Conservation (phyloP, 805 yeast species). For the Maudiozyma saulgeensis region DNA sequence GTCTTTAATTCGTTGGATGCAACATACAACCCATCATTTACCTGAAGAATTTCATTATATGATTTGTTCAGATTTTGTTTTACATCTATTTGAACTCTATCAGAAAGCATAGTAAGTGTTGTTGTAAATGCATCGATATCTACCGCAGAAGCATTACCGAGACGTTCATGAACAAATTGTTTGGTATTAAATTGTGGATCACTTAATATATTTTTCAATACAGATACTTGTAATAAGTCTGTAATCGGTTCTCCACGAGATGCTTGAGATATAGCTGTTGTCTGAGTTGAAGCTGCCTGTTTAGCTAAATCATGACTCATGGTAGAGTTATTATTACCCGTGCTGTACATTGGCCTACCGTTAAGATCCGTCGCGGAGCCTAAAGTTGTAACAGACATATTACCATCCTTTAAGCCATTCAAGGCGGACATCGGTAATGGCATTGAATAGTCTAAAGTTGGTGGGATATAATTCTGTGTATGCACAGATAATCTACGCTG, state of each 20-base stretch:
- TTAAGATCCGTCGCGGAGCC: neutral
- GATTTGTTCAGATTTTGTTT: conserved; percentile 52
- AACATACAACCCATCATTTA: conserved; percentile 49
- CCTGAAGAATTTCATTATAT: conserved; percentile 48
- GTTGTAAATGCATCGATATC: conserved; percentile 64
- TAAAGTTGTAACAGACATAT: neutral
- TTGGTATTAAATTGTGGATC: conserved; percentile 40
- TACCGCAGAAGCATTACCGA: conserved; percentile 58
- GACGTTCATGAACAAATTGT: conserved; percentile 37
- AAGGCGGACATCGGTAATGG: conserved; percentile 16
- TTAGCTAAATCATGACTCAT: neutral
- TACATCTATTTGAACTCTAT: conserved; percentile 45
- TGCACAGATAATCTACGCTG: conserved; percentile 38
- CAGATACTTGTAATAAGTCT: conserved; percentile 3
- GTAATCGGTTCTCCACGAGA: neutral
- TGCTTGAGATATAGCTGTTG: neutral
- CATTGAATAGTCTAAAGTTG: conserved; percentile 21
- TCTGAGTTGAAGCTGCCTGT: neutral
- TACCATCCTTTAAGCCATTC: neutral
- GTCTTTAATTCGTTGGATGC: conserved; percentile 56
- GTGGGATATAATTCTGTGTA: conserved; percentile 24
- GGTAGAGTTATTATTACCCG: neutral
- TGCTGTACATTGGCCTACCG: neutral
- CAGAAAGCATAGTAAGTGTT: conserved; percentile 40
- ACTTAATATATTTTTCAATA: conserved; percentile 19